Evolutionary conservation across 768 basidiomycete species (phyloP).

Genomic region (Paxillus ammoniavirescens): DNA sequence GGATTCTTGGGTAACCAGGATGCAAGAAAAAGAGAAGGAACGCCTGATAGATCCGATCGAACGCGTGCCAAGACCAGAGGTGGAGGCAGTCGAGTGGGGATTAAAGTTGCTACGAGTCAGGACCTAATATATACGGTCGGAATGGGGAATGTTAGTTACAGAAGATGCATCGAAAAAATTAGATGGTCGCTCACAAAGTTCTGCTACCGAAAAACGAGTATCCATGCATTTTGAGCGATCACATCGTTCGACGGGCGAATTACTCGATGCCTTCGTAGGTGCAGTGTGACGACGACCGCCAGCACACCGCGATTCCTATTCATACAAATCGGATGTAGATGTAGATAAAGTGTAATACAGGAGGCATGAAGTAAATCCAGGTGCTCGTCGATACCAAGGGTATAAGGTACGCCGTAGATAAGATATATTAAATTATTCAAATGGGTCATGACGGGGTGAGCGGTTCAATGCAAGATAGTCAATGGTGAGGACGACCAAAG

Average conservation of each 20-base stretch:
- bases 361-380: neutral
- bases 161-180: neutral
- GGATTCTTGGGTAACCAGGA: constrained; percentile 52
- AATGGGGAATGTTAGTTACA: neutral
- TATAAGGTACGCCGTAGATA: constrained; percentile 1
- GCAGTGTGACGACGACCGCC: too few relatives aligned
- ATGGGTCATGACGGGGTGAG: neutral
- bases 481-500: neutral
- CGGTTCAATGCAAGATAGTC: neutral
- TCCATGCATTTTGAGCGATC: neutral
- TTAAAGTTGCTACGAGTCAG: constrained; percentile 21
- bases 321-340: neutral
- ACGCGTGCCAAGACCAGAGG: constrained; percentile 50
- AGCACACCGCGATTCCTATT: neutral
- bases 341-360: neutral
- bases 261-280: neutral
- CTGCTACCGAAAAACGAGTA: neutral
- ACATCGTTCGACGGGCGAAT: too few relatives aligned
- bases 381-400: neutral
- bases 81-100: constrained; percentile 18
- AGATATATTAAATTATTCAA: constrained; percentile 3
- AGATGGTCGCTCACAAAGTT: neutral
- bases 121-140: neutral
- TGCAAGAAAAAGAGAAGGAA: constrained; percentile 53
- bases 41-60: constrained; percentile 48